phyloP scores from a whole-genome alignment of 2,329 filamentous ascomycete genomes.

The Massarina eburnea region DNA sequence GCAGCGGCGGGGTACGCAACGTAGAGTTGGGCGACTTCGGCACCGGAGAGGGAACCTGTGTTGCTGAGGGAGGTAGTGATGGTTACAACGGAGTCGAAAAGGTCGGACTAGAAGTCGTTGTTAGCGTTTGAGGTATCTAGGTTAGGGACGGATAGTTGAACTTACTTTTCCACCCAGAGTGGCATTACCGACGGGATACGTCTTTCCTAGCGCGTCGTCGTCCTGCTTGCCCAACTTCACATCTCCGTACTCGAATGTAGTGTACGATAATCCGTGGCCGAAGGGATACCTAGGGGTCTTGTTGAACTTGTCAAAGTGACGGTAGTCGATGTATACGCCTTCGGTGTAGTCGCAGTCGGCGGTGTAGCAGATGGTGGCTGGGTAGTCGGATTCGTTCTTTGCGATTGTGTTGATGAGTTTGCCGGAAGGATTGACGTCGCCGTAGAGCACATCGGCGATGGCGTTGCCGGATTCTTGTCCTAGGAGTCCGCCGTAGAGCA shows the following conservation, averaged over 20 bases:
- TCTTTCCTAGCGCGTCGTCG: too few species aligned
- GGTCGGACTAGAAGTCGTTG: too few species aligned
- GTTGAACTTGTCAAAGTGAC: conserved; percentile 66
- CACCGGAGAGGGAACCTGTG: conserved; percentile 63
- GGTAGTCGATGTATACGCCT: conserved; percentile 79
- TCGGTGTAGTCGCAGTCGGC: conserved; percentile 75
- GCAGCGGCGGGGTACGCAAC: conserved; percentile 62
- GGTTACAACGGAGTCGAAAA: conserved; percentile 69
- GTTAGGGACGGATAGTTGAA: conserved; percentile 54
- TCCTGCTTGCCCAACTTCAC: conserved; percentile 56
- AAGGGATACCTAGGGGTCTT: conserved; percentile 75
- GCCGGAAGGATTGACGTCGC: conserved; percentile 45
- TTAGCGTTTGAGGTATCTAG: conserved; percentile 5
- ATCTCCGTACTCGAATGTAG: conserved; percentile 70
- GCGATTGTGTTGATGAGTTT: conserved; percentile 53
- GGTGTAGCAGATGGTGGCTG: conserved; percentile 51
- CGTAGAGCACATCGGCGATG: conserved; percentile 45
- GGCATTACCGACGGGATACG: too few species aligned
- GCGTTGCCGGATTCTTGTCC: conserved; percentile 55
- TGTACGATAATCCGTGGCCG: conserved; percentile 74
- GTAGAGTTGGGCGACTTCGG: conserved; percentile 74
- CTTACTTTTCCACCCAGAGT: too few species aligned
- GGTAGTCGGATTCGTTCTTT: conserved; percentile 60
- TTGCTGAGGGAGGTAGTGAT: conserved; percentile 69
- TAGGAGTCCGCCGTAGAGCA: conserved; percentile 76